Conservation (phyloP, 2,329 filamentous ascomycete genomes). For the Xylaria sp. region DNA sequence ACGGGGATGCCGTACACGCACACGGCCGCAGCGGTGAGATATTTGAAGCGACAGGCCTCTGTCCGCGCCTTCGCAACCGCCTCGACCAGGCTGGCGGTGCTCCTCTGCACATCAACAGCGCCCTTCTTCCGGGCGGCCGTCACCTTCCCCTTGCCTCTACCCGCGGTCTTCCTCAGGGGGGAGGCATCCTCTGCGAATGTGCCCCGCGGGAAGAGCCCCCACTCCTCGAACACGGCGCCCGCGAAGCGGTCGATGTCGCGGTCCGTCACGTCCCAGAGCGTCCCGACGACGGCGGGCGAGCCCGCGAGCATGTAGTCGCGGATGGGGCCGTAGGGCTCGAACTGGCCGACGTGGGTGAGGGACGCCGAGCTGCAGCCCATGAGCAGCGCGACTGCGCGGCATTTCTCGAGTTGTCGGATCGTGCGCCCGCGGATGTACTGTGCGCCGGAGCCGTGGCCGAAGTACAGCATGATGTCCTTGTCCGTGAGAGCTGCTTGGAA, state of each 20-base stretch:
- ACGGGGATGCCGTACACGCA: conserved; percentile 96
- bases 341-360: conserved; percentile 80
- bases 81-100: conserved; percentile 70
- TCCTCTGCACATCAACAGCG: conserved; percentile 32
- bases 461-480: conserved; percentile 83
- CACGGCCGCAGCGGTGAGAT: conserved; percentile 91
- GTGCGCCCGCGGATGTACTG: conserved; percentile 91
- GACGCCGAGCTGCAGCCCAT: conserved; percentile 94
- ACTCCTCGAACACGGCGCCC: conserved; percentile 77
- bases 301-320: conserved; percentile 92
- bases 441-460: conserved; percentile 92
- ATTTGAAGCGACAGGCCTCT: conserved; percentile 82
- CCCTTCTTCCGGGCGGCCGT: conserved; percentile 20
- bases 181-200: conserved; percentile 47
- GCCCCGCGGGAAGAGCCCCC: conserved; percentile 72
- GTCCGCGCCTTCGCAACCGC: conserved; percentile 77
- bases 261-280: conserved; percentile 97
- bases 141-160: conserved; percentile 39
- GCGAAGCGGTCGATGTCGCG: conserved; percentile 96
- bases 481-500: conserved; percentile 71
- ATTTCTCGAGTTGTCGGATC: conserved; percentile 77
- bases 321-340: conserved; percentile 88
- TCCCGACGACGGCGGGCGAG: conserved; percentile 84
- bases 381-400: conserved; percentile 78
- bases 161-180: conserved; percentile 31